Evolutionary conservation across 1,139 yeast species (phyloP).

Genomic region (Pneumocystis wakefieldiae): DNA sequence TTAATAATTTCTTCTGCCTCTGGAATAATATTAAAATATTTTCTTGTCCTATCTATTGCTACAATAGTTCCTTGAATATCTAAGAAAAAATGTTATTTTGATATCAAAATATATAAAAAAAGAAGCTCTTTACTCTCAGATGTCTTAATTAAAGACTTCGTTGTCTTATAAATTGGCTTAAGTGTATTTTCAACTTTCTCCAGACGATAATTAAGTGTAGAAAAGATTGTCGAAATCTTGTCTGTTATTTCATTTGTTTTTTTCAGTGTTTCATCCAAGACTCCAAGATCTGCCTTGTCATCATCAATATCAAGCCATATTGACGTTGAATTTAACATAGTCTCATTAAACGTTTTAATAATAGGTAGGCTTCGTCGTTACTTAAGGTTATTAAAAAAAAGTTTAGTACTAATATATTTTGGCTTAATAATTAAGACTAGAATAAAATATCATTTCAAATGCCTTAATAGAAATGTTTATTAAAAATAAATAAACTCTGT

Average conservation of each 20-base stretch:
- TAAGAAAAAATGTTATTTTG: not conserved
- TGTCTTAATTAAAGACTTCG: slow-evolving; percentile 2
- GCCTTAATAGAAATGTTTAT: too few species aligned
- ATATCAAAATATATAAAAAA: not conserved
- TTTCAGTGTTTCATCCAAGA: slow-evolving; percentile 7
- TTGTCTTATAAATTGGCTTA: slow-evolving; percentile 9
- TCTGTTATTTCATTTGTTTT: slow-evolving; percentile 8
- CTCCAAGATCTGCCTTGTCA: slow-evolving; percentile 12
- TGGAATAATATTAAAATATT: slow-evolving; percentile 9
- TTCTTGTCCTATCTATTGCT: slow-evolving; percentile 10
- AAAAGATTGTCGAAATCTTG: slow-evolving; percentile 4
- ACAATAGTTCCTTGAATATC: slow-evolving; percentile 10
- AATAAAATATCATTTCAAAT: too few species aligned
- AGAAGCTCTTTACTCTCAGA: slow-evolving; percentile 1
- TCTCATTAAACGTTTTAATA: not conserved
- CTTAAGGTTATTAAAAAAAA: too few species aligned
- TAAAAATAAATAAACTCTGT: too few species aligned
- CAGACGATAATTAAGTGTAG: slow-evolving; percentile 7
- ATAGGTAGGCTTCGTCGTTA: too few species aligned
- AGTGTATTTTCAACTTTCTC: slow-evolving; percentile 8
- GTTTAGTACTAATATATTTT: too few species aligned
- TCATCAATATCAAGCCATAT: slow-evolving; percentile 26
- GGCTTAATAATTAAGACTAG: too few species aligned
- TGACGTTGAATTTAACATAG: not conserved
- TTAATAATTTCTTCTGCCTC: slow-evolving; percentile 10